Evolutionary conservation across 345 rosid genomes (phyloP).

Genomic region (Ceriops decandra): DNA sequence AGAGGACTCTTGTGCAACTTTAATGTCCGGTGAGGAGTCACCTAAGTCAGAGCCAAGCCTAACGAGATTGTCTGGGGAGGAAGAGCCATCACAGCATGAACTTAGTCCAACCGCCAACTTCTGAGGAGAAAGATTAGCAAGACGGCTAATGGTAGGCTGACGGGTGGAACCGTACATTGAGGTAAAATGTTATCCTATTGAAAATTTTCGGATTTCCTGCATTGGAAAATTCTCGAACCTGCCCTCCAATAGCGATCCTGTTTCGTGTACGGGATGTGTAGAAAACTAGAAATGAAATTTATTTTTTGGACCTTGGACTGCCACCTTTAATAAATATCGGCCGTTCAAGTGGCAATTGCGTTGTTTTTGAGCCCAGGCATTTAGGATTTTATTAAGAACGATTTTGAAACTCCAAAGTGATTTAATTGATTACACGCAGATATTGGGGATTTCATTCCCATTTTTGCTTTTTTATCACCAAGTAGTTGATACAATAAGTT

Average conservation of each 20-base stretch:
- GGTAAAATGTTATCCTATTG: slow-evolving; percentile 40
- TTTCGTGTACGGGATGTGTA: slow-evolving; percentile 17
- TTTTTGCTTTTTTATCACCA: too few species aligned
- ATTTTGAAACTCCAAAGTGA: too few species aligned
- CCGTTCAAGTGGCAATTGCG: slow-evolving; percentile 1
- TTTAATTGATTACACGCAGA: too few species aligned
- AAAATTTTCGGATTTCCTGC: slow-evolving; percentile 22
- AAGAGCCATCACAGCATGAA: slow-evolving; percentile 1
- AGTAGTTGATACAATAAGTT: too few species aligned
- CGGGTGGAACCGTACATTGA: slow-evolving; percentile 50
- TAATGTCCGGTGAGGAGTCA: slow-evolving; percentile 19
- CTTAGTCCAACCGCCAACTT: slow-evolving; percentile 1
- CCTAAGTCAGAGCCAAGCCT: slow-evolving; percentile 2
- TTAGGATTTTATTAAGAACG: too few species aligned
- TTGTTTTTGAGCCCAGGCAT: too few species aligned
- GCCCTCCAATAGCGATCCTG: slow-evolving; percentile 13
- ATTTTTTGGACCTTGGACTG: slow-evolving; percentile 16
- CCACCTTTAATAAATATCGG: slow-evolving; percentile 17
- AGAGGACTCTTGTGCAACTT: slow-evolving; percentile 24
- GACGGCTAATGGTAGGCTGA: slow-evolving; percentile 21
- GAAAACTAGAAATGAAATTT: slow-evolving; percentile 1
- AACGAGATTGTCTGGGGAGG: slow-evolving; percentile 6
- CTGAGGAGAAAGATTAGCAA: slow-evolving; percentile 19
- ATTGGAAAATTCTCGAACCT: slow-evolving; percentile 23
- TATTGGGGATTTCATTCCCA: too few species aligned